Evolutionary conservation across 2,329 filamentous ascomycete genomes (phyloP), one percentile per base, ranked within the genome.

Genomic region (Elsinoe necatrix): DNA sequence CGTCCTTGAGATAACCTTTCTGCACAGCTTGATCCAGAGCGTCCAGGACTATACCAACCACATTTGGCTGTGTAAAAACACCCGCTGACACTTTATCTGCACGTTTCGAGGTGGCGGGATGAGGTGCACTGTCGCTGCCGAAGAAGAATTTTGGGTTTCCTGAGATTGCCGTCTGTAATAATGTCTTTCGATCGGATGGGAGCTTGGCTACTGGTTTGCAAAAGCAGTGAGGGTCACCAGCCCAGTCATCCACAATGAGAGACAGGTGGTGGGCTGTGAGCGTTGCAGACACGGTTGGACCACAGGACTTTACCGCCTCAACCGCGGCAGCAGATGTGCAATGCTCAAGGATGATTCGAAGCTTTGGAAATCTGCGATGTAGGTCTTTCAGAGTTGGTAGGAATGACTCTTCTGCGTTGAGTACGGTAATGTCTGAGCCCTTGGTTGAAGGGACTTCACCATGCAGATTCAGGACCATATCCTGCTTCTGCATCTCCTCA

Each of bases 401-500:
- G 73, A 97, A 97, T 1, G 76, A 77, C 60, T 83, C 79, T 70
- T 91, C 87, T 18, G 85, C 85, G 64, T 85, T 87, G 61, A 89
- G 73, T 2, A 72, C 68, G 8, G 69, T 71, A 60, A 71, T 68
- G 59, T 72, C 67, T 47, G 66, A 62, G 55, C 63, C 66, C 43
- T 70, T 69, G 61, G 75, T 75, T 1, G 78, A 77, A 0, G 83
- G 85, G n/a, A 85, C 82, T 72, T 96, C 92, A 62, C 91, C 92
- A 69, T 97, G 91, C n/a, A 97, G 76, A 73, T 96, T 96, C 41
- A 95, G 78, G n/a, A 95, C 80, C 68, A 95, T 77, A 62, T 85
- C 83, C 62, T 90, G 82, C 59, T 84, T 75, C 68, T 95, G 86
- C 91, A 97, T 96, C 62, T 88, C 87, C n/a, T 79, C 80, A 67